Base-by-base conservation (phyloP, 306 rosid genomes). In the Macrotyloma uniflorum region DNA sequence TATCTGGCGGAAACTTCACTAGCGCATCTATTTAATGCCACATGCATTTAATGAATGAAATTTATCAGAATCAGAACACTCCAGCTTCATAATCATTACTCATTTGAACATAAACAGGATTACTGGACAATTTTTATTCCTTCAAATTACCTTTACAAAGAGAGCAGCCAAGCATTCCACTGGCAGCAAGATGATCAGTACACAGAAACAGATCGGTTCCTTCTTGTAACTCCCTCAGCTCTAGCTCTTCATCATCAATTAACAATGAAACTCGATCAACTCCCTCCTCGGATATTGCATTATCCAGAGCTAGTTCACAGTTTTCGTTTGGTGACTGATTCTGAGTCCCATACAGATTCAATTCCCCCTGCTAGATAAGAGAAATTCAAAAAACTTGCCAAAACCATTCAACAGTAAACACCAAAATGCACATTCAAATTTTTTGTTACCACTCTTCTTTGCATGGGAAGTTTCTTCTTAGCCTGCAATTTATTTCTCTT, bases 181-280 rank as follows among this genome's bases (percentile, higher is more conserved):
- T 71, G 62, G 86, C 70, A 69, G 88, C 82, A 73, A 86, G 86
- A 87, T 92, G 95, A 84, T 85, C 87, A 45, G 87, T 83, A 82
- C 88, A 88, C 65, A 84, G 55, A 68, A 61, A 79, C 26, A 74
- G 76, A 85, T 85, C 50, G 50, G 82, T 72, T 80, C 89, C 82
- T 75, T 77, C 89, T 91, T 86, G 90, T 63, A 87, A 77, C 36
- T 90, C 96, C 83, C 89, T 88, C 79, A 84, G 69, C 86, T 95
- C 99, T 70, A 95, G 87, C 87, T 93, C 97, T 82, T 95, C 98
- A 46, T 95, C 99, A 68, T 95, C 99, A 49, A 90, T 78, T 79
- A 93, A 88, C 86, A 85, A 74, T 59, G 90, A 83, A 75, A 87
- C 76, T 62, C 50, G 91, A 82, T 84, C 79, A 68, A 69, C 62